Percentiles rank a stretch among this genome's conserved stretches.
phyloP scores from a whole-genome alignment of 2,329 filamentous ascomycete species.

The Fusarium beomiforme region DNA sequence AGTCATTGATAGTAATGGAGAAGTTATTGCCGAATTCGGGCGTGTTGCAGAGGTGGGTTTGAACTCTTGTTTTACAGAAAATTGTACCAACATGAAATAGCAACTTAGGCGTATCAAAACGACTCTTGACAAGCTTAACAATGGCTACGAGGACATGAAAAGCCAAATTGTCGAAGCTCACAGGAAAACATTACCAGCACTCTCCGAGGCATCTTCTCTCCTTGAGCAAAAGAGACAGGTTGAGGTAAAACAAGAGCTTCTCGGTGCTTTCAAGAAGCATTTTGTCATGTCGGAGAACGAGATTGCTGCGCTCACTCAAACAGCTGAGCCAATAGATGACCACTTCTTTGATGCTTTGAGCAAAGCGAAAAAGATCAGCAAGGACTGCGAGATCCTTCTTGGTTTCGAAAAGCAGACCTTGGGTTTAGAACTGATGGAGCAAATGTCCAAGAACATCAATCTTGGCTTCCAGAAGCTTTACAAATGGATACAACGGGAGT shows the following conservation, averaged over 20 bases:
- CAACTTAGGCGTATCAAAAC: conserved; percentile 87
- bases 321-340: conserved; percentile 84
- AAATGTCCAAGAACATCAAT: conserved; percentile 87
- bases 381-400: conserved; percentile 88
- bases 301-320: conserved; percentile 76
- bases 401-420: conserved; percentile 90
- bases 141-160: conserved; percentile 83
- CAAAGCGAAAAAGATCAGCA: conserved; percentile 86
- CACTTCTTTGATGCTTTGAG: conserved; percentile 81
- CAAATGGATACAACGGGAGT: conserved; percentile 92
- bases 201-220: conserved; percentile 80
- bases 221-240: conserved; percentile 77
- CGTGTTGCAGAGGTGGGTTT: conserved; percentile 81
- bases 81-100: conserved; percentile 56
- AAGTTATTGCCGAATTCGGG: conserved; percentile 88
- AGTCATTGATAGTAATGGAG: conserved; percentile 90
- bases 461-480: conserved; percentile 95
- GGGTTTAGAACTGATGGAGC: conserved; percentile 90
- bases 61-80: not conserved
- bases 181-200: conserved; percentile 75
- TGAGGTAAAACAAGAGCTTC: conserved; percentile 81
- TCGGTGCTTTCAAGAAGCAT: conserved; percentile 80
- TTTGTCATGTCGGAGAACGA: conserved; percentile 89
- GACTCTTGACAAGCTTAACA: conserved; percentile 81
- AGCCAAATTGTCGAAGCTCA: conserved; percentile 79